Evolutionary conservation across 495 filamentous ascomycete species (phyloP).

Genomic region (Penicillium ochrochloron): DNA sequence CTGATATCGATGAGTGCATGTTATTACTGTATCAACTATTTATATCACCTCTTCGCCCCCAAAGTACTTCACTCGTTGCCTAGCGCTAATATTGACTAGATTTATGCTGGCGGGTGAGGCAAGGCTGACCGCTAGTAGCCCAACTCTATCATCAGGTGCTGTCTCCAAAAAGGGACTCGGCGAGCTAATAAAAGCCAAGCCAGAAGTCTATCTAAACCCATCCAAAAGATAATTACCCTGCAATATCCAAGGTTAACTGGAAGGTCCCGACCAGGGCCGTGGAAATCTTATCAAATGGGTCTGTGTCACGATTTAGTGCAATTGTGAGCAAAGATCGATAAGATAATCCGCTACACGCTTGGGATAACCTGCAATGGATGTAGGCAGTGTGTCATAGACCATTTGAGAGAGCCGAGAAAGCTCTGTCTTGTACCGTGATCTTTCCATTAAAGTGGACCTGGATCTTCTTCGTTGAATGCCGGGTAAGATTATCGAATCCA

Average conservation of each 20-base stretch:
- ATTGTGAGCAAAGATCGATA: neutral
- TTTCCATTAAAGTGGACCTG: too few species aligned
- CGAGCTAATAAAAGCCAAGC: neutral
- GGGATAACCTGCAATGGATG: too few species aligned
- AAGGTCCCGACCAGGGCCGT: neutral
- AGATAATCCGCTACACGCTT: too few species aligned
- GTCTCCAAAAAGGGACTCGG: conserved; percentile 18
- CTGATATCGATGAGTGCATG: neutral
- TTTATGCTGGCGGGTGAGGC: neutral
- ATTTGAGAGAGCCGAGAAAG: too few species aligned
- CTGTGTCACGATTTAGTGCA: neutral
- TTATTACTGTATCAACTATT: too few species aligned
- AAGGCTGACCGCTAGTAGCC: neutral
- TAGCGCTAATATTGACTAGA: neutral
- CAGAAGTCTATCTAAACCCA: neutral
- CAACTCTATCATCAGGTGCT: neutral
- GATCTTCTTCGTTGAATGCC: too few species aligned
- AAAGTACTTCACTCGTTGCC: neutral
- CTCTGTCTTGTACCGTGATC: too few species aligned
- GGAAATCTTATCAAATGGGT: neutral
- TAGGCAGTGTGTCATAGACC: too few species aligned
- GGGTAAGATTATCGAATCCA: too few species aligned
- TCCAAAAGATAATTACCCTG: neutral
- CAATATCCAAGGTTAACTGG: neutral
- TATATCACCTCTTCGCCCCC: too few species aligned